These are phyloP conservation scores for Emiliania huxleyi DNA, from an alignment of 78 protist species.

Conservation along the genomic window DNA sequence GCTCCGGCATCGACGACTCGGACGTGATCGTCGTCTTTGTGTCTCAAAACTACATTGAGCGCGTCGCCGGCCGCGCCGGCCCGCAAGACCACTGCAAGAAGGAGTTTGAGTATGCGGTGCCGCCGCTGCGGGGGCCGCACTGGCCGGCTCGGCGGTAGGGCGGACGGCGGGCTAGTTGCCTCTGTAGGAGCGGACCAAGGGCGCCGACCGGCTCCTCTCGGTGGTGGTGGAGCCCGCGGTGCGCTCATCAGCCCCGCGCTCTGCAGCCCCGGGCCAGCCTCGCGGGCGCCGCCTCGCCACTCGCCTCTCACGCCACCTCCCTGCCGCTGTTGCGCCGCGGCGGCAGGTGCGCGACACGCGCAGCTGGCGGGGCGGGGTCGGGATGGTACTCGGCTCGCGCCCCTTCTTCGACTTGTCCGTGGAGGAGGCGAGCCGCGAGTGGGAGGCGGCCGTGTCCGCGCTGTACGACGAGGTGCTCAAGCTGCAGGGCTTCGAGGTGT, in stretches of 20 bases:
- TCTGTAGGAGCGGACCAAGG: conserved; percentile 23
- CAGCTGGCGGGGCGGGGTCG: conserved; percentile 1
- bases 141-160: too few relatives aligned
- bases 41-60: not conserved
- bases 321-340: not conserved
- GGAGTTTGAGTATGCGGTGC: conserved; percentile 8
- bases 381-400: conserved; percentile 17
- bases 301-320: too few relatives aligned
- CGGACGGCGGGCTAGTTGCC: too few relatives aligned
- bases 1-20: not conserved
- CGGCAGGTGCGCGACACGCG: not conserved
- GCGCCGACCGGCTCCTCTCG: not conserved
- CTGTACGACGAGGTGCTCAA: not conserved
- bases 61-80: not conserved
- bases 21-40: not conserved
- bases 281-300: not conserved
- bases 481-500: not conserved
- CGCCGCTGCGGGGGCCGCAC: too few relatives aligned
- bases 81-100: not conserved
- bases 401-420: not conserved
- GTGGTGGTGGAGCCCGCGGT: not conserved
- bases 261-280: too few relatives aligned
- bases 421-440: not conserved
- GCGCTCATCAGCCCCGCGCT: too few relatives aligned
- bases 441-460: not conserved